Evolutionary conservation across 176 grass and related monocot species (phyloP).

Genomic region (Hsuehochloa calcarea): DNA sequence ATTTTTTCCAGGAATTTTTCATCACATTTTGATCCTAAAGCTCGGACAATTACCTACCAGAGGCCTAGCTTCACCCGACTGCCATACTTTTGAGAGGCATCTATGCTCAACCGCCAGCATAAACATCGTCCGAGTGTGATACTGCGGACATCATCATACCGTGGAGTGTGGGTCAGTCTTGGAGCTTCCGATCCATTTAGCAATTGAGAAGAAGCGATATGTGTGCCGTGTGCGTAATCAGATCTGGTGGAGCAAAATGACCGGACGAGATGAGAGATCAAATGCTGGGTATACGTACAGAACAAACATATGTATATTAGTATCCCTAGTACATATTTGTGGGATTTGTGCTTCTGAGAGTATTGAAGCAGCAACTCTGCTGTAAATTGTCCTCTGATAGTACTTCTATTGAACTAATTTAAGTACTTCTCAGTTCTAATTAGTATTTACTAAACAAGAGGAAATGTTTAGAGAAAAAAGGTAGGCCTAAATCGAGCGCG

Average conservation of each 20-base stretch:
- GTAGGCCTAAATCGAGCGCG: background rate
- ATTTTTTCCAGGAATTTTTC: too few species aligned
- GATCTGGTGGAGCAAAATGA: background rate
- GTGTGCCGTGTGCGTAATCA: background rate
- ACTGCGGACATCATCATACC: background rate
- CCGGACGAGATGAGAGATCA: background rate
- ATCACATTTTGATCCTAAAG: too few species aligned
- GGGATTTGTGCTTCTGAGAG: background rate
- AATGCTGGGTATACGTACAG: background rate
- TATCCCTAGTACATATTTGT: background rate
- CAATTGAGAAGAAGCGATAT: background rate
- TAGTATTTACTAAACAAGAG: background rate
- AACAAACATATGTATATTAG: background rate
- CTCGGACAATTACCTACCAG: too few species aligned
- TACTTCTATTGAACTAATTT: background rate
- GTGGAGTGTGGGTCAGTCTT: background rate
- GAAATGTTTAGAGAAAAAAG: background rate
- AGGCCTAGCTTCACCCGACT: too few species aligned
- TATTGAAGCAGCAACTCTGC: background rate
- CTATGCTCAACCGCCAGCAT: background rate
- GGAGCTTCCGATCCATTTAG: background rate
- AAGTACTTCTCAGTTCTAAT: background rate
- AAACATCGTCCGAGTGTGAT: background rate
- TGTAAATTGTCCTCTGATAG: background rate
- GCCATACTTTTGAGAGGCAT: too few species aligned